These are phyloP conservation scores for Cystobasidium sp. DNA, from an alignment of 1,284 basidiomycete genomes.

Conservation along the genomic window DNA sequence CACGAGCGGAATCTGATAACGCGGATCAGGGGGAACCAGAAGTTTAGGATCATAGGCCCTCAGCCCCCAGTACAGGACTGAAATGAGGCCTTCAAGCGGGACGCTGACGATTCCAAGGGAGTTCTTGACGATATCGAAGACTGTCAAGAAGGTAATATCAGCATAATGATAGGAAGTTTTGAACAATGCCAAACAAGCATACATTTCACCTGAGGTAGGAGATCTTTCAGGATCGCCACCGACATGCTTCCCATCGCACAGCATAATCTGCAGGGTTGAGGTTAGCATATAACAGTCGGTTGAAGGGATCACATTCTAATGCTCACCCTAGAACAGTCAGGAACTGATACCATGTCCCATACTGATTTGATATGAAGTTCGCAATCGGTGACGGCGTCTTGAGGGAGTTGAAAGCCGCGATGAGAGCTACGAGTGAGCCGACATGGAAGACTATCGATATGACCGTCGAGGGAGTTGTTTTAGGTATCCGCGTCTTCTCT, in stretches of 20 bases:
- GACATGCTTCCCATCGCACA: slow-evolving; percentile 42
- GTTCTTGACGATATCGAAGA: slow-evolving; percentile 45
- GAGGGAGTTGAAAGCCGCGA: slow-evolving; percentile 32
- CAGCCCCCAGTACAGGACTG: slow-evolving; percentile 48
- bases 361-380: slow-evolving; percentile 29
- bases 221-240: slow-evolving; percentile 47
- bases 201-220: slow-evolving; percentile 40
- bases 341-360: slow-evolving; percentile 40
- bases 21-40: slow-evolving; percentile 44
- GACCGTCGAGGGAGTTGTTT: slow-evolving; percentile 32
- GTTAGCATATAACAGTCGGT: not conserved
- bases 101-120: slow-evolving; percentile 44
- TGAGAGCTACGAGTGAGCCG: slow-evolving; percentile 23
- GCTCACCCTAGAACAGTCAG: slow-evolving; percentile 39
- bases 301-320: not conserved
- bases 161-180: not conserved
- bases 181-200: not conserved
- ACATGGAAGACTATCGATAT: slow-evolving; percentile 25
- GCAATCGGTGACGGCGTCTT: slow-evolving; percentile 35
- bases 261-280: slow-evolving; percentile 42
- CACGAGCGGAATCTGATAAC: slow-evolving; percentile 45
- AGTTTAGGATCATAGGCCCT: slow-evolving; percentile 46
- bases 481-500: slow-evolving; percentile 16
- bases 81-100: slow-evolving; percentile 49
- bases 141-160: not conserved